Evolutionary conservation across 2,329 filamentous ascomycete species (phyloP), one percentile per base, ranked within the genome.

Genomic region (Alternaria brassicicola): DNA sequence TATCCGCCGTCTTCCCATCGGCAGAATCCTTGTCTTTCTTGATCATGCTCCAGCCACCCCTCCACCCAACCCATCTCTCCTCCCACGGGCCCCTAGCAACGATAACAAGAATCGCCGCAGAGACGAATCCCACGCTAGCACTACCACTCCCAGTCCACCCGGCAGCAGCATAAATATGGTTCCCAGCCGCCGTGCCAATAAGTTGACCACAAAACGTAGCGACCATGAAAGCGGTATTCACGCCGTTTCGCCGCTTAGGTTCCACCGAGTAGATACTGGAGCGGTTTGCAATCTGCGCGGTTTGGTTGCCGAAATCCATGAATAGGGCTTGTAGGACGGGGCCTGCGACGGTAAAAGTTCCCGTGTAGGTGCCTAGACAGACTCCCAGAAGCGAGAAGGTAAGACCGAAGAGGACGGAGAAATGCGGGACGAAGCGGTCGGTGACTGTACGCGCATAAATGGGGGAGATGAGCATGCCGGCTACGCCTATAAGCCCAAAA

Each of bases 191-290:
- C 2, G 82, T 84, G 0, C 91, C 91, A 2, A 88, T 88, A 45
- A 95, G 70, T 78, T 95, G 91, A 0, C 91, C 91, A 26, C 84
- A 86, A 68, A 94, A 94, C 0, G 86, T 87, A 7, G 84, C 83
- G 0, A 93, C 83, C 91, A 94, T 95, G 69, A 92, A 95, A 1
- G 88, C 89, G 0, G 91, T 93, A 71, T 95, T 95, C 23, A 94
- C 84, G 3, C 91, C 78, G 76, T 93, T 95, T 4, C 89, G 79
- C 0, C 88, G 88, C 59, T 86, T 88, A 0, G 90, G 87, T 52
- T 89, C 88, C 21, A 94, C 86, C 1, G 80, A 78, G 66, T 91
- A 93, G 19, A 95, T 90, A 4, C 86, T 83, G 0, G 84, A 82
- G 0, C 91, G 80, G 67, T 93, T 93, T 1, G 89, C 89, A 30